Conservation (phyloP, 1,284 basidiomycete genomes). For the Naganishia sp. region DNA sequence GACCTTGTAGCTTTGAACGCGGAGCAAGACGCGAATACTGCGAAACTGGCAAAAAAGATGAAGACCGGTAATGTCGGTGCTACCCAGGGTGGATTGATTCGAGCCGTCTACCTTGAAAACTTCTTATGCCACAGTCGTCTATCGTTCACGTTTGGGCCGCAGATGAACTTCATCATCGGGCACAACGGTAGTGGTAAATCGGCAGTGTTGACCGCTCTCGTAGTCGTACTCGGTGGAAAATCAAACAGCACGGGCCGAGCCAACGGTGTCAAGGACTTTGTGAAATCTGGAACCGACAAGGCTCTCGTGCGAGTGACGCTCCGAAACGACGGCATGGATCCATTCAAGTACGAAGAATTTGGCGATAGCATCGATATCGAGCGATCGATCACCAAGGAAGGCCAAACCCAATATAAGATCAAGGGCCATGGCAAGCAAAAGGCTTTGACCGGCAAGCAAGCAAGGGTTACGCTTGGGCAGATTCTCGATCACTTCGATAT, state of each 20-base stretch:
- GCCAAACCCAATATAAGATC: constrained; percentile 79
- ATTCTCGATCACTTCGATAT: constrained; percentile 95
- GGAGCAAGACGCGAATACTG: constrained; percentile 3
- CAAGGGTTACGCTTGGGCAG: constrained; percentile 59
- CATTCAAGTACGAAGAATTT: constrained; percentile 65
- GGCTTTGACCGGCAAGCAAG: constrained; percentile 67
- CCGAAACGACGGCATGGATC: constrained; percentile 25
- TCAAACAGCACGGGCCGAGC: constrained; percentile 85
- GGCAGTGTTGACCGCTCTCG: constrained; percentile 89
- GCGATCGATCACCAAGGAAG: constrained; percentile 75
- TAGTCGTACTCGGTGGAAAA: constrained; percentile 90
- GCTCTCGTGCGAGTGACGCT: constrained; percentile 16
- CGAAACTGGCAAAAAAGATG: constrained; percentile 8
- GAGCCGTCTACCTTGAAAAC: constrained; percentile 66
- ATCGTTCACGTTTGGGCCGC: constrained; percentile 77
- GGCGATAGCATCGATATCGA: constrained; percentile 83
- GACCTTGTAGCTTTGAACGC: constrained; percentile 1
- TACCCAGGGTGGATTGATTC: constrained; percentile 18
- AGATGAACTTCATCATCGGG: constrained; percentile 97
- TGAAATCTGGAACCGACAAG: constrained; percentile 48
- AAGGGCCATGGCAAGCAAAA: constrained; percentile 65
- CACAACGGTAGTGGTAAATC: constrained; percentile 78
- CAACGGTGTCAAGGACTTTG: constrained; percentile 80
- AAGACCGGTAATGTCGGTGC: not conserved
- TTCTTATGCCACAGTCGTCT: constrained; percentile 96